These are phyloP conservation scores for Fusarium brachygibbosum DNA, from an alignment of 2,329 filamentous ascomycete genomes.

Conservation along the genomic window DNA sequence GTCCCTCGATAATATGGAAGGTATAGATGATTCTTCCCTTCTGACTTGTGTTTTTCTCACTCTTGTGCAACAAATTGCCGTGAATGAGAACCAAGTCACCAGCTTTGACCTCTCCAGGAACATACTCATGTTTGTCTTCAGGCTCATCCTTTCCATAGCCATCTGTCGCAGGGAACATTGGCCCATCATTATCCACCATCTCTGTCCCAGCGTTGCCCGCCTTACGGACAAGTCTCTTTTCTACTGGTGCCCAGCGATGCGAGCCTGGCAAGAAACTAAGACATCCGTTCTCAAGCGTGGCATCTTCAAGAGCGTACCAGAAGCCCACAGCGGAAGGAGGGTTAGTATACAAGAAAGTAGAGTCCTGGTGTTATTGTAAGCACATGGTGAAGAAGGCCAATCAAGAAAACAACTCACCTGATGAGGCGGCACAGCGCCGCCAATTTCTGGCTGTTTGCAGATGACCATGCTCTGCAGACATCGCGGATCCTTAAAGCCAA, in stretches of 20 bases:
- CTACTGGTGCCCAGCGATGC: slow-evolving; percentile 79
- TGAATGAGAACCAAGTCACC: slow-evolving; percentile 94
- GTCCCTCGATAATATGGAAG: slow-evolving; percentile 94
- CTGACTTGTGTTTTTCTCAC: slow-evolving; percentile 87
- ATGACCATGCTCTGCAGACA: slow-evolving; percentile 96
- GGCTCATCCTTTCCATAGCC: slow-evolving; percentile 62
- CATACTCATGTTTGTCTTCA: slow-evolving; percentile 67
- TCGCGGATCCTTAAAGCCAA: slow-evolving; percentile 82
- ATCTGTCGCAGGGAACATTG: slow-evolving; percentile 70
- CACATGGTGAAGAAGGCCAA: rapidly evolving
- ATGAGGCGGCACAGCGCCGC: slow-evolving; percentile 89
- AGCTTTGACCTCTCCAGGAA: slow-evolving; percentile 88
- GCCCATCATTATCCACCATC: slow-evolving; percentile 78
- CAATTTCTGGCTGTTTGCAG: slow-evolving; percentile 97
- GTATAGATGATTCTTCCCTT: slow-evolving; percentile 97
- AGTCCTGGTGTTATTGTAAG: slow-evolving; percentile 75
- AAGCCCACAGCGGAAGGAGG: slow-evolving; percentile 92
- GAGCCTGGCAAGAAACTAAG: slow-evolving; percentile 87
- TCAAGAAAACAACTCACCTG: slow-evolving; percentile 61
- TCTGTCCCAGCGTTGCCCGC: slow-evolving; percentile 69
- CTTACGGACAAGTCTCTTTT: slow-evolving; percentile 80
- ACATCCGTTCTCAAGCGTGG: slow-evolving; percentile 87
- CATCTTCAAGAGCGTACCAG: slow-evolving; percentile 98
- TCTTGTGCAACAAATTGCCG: slow-evolving; percentile 95
- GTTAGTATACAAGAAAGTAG: slow-evolving; percentile 90